These are phyloP conservation scores for Suillus sp. DNA, from an alignment of 768 basidiomycete genomes.

Conservation along the genomic window DNA sequence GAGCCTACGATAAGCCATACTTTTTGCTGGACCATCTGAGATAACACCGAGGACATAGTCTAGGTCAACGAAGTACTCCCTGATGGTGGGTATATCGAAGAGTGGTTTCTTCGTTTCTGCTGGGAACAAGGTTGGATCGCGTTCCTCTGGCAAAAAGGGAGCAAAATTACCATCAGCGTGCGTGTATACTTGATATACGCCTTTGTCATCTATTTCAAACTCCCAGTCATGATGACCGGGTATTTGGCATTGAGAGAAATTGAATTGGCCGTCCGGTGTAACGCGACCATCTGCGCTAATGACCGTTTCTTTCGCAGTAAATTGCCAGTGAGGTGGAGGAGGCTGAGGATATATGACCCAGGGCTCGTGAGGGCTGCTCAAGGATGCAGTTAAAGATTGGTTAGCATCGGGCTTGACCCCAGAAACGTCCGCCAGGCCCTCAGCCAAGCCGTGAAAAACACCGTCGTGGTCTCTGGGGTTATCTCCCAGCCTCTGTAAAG, in stretches of 20 bases:
- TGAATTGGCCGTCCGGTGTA: slow-evolving; percentile 49
- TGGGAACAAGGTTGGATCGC: slow-evolving; percentile 2
- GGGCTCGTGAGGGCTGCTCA: slow-evolving; percentile 43
- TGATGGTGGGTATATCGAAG: slow-evolving; percentile 80
- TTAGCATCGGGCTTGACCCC: slow-evolving; percentile 68
- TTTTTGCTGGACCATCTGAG: slow-evolving; percentile 94
- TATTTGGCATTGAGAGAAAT: slow-evolving; percentile 71
- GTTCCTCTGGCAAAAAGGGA: background rate
- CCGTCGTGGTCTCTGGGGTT: slow-evolving; percentile 93
- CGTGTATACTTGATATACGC: slow-evolving; percentile 87
- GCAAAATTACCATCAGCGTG: slow-evolving; percentile 11
- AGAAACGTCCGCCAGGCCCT: slow-evolving; percentile 61
- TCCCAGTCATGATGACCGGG: slow-evolving; percentile 65
- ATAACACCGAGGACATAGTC: slow-evolving; percentile 91
- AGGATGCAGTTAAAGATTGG: slow-evolving; percentile 25
- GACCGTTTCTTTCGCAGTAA: slow-evolving; percentile 54
- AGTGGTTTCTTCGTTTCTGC: slow-evolving; percentile 52
- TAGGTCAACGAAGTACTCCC: slow-evolving; percentile 95
- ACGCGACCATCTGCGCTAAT: slow-evolving; percentile 42
- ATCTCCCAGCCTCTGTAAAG: slow-evolving; percentile 90
- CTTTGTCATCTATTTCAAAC: slow-evolving; percentile 81
- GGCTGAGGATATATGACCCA: slow-evolving; percentile 95
- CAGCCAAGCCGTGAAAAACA: slow-evolving; percentile 66
- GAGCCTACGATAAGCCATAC: slow-evolving; percentile 88
- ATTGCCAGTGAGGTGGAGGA: slow-evolving; percentile 96